Evolutionary conservation across 805 yeast species (phyloP), one percentile per base, ranked within the genome.

Genomic region (Yueomyces sp.): DNA sequence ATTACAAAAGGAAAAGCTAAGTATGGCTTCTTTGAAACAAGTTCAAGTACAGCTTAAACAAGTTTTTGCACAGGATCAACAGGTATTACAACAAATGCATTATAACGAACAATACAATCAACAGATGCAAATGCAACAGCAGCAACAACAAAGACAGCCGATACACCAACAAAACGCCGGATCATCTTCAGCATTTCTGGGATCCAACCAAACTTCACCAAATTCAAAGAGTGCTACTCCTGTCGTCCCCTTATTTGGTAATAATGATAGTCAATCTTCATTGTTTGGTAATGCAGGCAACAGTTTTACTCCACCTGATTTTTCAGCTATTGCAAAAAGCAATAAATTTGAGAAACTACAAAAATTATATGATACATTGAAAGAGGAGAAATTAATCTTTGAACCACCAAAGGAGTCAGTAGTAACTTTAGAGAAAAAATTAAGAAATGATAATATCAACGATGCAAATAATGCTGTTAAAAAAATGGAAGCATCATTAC

Each of bases 1-100:
- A 38, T 45, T 67, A 9, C 61, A 59, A 42, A 54, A 57, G 30
- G 65, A 64, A 40, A 53, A 56, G 36, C 41, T 65, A 45, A 52
- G 68, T 1, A 49, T 51, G 5, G 53, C 55, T 8, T 59, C 63
- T 2, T 52, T 67, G 36, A 52, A 48, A 32, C 61, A 52, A 36
- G 64, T 59, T 52, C 70, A 65, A 68, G 62, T 48, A 51, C 69
- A 66, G 47, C 51, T 67, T 31, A 62, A 62, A 54, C 67, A 52
- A 54, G 60, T 55, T 44, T 61, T 63, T 42, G 66, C 70, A 9
- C 70, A 68, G 42, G 61, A 57, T 40, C 63, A 60, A 40, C 61
- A 53, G 52, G 50, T 53, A 30, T 52, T 55, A 45, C 58, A 57
- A 44, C 56, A 55, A 34, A 45, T 45, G 19, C 45, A 48, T 31